Conservation (phyloP, 176 grass and related monocot species). For the Carex parvula region DNA sequence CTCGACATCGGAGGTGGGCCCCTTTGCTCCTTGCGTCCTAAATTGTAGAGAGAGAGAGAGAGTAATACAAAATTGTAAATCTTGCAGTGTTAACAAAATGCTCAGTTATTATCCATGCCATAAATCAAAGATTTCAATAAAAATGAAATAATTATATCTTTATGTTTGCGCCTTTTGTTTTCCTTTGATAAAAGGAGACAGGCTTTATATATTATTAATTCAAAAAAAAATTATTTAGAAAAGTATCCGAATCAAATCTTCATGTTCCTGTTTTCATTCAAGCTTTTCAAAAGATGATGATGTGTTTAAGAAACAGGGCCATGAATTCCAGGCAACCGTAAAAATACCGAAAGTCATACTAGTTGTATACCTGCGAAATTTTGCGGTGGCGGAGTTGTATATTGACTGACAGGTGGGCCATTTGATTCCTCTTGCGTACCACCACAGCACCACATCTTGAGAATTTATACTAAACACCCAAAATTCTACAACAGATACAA, state of each 20-base stretch:
- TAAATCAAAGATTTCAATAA: not conserved
- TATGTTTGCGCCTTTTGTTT: too few relatives aligned
- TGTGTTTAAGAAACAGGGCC: not conserved
- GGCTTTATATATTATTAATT: not conserved
- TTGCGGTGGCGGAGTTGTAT: conserved; percentile 7
- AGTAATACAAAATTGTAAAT: not conserved
- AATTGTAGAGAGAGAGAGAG: not conserved
- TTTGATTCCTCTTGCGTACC: conserved; percentile 28
- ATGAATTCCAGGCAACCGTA: not conserved
- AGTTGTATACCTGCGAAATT: conserved; percentile 26
- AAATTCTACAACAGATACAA: conserved; percentile 2
- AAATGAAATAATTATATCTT: not conserved
- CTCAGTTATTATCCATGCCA: not conserved
- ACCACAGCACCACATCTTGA: conserved; percentile 28
- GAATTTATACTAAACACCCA: not conserved
- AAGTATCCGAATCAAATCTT: not conserved
- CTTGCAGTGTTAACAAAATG: not conserved
- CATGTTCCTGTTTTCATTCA: not conserved
- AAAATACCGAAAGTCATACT: not conserved
- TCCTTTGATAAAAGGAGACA: not conserved
- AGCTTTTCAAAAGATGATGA: not conserved
- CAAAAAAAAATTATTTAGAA: not conserved
- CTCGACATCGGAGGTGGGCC: conserved; percentile 47
- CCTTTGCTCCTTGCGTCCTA: conserved; percentile 37
- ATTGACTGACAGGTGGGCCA: conserved; percentile 20